Conservation (phyloP, 768 basidiomycete genomes). For the Mycena amicta region DNA sequence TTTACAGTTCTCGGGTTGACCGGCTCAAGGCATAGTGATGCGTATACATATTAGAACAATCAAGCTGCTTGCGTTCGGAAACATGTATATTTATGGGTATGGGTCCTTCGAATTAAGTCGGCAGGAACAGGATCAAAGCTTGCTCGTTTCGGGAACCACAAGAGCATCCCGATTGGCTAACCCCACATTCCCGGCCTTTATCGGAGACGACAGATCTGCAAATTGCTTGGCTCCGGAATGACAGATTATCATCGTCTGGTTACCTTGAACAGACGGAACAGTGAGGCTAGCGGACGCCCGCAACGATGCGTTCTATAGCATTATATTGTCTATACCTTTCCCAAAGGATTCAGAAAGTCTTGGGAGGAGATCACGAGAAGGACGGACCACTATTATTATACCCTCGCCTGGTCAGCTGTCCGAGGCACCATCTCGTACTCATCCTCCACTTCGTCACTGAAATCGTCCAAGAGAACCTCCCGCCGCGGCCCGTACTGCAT, state of each 20-base stretch:
- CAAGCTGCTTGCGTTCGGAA: too few species aligned
- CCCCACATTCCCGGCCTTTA: not conserved
- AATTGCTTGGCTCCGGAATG: too few species aligned
- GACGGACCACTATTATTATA: constrained; percentile 16
- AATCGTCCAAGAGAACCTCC: constrained; percentile 30
- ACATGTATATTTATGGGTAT: too few species aligned
- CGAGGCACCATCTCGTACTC: constrained; percentile 47
- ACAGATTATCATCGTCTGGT: too few species aligned
- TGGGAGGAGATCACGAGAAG: constrained; percentile 2
- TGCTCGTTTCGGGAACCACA: not conserved
- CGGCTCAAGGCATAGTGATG: too few species aligned
- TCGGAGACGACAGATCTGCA: not conserved
- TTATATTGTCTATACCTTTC: not conserved
- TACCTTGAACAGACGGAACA: too few species aligned
- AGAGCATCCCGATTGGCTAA: constrained; percentile 6
- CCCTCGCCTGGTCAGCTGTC: constrained; percentile 26
- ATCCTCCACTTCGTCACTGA: constrained; percentile 29
- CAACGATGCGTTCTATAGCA: not conserved
- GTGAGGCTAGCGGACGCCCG: not conserved
- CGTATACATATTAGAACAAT: too few species aligned
- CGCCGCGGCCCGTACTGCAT: constrained; percentile 30
- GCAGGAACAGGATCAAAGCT: not conserved
- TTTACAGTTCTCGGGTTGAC: too few species aligned
- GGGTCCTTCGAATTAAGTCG: not conserved
- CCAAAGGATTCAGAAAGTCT: not conserved